A percentile compares a stretch with the other conserved stretches of the same genome.
Conservation (phyloP, 129 eudicot genomes). For the Sambucus nigra region DNA sequence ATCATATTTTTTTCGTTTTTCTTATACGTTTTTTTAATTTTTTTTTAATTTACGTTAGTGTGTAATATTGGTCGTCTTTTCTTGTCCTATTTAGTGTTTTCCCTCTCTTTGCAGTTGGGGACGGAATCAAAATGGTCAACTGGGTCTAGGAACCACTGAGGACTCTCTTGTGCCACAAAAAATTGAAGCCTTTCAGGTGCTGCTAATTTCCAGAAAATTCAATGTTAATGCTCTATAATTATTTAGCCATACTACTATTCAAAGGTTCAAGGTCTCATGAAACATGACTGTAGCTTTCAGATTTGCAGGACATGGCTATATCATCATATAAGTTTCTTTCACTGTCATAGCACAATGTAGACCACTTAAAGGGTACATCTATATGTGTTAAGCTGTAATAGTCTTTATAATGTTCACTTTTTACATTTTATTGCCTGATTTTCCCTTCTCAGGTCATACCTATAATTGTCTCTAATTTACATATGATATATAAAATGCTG, state of each 20-base stretch:
- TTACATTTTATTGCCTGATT: too few relatives aligned
- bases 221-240: background rate
- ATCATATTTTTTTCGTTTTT: background rate
- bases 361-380: too few relatives aligned
- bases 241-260: background rate
- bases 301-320: too few relatives aligned
- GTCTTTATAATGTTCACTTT: too few relatives aligned
- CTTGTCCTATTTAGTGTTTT: conserved; percentile 12
- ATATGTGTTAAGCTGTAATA: too few relatives aligned
- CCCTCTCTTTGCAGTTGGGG: conserved; percentile 97
- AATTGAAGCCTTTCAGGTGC: conserved; percentile 81
- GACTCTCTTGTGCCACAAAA: conserved; percentile 85
- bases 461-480: too few relatives aligned
- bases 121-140: conserved; percentile 97
- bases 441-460: too few relatives aligned
- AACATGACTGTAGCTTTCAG: too few relatives aligned
- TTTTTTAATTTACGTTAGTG: background rate
- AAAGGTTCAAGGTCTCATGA: background rate
- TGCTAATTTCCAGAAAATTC: background rate
- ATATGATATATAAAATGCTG: too few relatives aligned
- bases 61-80: background rate
- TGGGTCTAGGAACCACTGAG: conserved; percentile 89
- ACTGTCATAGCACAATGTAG: too few relatives aligned
- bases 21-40: background rate
- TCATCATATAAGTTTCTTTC: too few relatives aligned